Conservation (phyloP, 495 filamentous ascomycete genomes). For the Podospora bellae-mahoneyi region DNA sequence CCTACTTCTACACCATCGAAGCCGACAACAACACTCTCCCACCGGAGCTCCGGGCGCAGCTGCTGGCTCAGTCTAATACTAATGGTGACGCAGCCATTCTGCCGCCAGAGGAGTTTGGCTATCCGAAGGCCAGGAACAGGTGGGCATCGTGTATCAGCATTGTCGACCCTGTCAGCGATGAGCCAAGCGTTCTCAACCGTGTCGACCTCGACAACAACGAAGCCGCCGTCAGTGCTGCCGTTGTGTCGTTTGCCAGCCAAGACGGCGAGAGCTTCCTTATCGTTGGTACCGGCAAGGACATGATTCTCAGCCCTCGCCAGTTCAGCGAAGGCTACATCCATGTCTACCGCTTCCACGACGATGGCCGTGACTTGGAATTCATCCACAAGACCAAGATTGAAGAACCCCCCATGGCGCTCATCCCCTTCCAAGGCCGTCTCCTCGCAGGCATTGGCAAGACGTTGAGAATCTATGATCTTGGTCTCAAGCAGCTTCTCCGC, state of each 20-base stretch:
- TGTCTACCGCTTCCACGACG: constrained; percentile 85
- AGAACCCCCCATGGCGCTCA: constrained; percentile 80
- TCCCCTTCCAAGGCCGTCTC: constrained; percentile 87
- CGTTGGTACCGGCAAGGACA: constrained; percentile 89
- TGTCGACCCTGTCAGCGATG: constrained; percentile 74
- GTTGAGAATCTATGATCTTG: constrained; percentile 85
- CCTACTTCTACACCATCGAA: constrained; percentile 90
- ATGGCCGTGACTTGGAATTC: constrained; percentile 83
- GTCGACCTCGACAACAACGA: constrained; percentile 88
- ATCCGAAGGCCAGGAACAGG: constrained; percentile 74
- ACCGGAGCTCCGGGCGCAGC: constrained; percentile 61
- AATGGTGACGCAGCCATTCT: constrained; percentile 68
- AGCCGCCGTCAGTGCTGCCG: constrained; percentile 79
- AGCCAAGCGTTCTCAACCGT: constrained; percentile 61
- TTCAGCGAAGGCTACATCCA: constrained; percentile 81
- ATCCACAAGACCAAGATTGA: constrained; percentile 94
- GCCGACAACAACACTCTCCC: constrained; percentile 86
- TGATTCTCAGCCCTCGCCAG: constrained; percentile 70
- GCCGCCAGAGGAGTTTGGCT: constrained; percentile 83
- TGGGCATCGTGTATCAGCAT: constrained; percentile 96
- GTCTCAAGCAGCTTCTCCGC: constrained; percentile 82
- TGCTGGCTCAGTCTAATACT: constrained; percentile 64
- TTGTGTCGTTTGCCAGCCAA: constrained; percentile 80
- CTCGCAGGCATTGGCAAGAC: constrained; percentile 78
- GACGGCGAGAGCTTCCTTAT: constrained; percentile 87